A percentile compares a stretch with the other conserved stretches of the same genome.
phyloP scores from a whole-genome alignment of 371 early-diverging fungal species.

The Mortierella sp. region DNA sequence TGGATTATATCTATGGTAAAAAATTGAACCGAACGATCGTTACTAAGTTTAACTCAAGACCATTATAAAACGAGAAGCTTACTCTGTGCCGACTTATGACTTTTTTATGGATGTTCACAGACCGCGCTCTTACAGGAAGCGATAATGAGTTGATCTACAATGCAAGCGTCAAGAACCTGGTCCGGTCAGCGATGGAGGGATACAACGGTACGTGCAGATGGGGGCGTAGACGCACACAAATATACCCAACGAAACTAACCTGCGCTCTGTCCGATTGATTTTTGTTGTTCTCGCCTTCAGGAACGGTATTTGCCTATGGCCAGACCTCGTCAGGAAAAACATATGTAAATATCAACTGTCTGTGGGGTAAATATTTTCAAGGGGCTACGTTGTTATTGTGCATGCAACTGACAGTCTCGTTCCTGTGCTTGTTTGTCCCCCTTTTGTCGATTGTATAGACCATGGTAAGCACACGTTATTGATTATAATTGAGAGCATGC shows the following conservation, averaged over 20 bases:
- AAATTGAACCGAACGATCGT: neutral
- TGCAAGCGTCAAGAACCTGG: constrained; percentile 54
- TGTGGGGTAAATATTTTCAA: neutral
- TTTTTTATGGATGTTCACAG: too few relatives aligned
- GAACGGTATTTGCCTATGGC: constrained; percentile 83
- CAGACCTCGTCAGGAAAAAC: constrained; percentile 98
- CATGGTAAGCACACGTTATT: constrained; percentile 51
- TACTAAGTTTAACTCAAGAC: neutral
- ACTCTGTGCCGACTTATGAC: too few relatives aligned
- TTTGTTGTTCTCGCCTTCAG: constrained; percentile 10
- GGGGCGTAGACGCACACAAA: neutral
- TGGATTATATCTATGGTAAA: constrained; percentile 43
- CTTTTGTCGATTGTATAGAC: constrained; percentile 18
- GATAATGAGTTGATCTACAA: constrained; percentile 58
- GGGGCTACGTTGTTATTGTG: neutral
- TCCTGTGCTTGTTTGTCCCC: neutral
- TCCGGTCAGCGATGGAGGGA: constrained; percentile 69
- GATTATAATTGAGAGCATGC: neutral
- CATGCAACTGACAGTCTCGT: neutral
- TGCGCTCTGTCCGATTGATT: neutral
- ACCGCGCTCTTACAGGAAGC: constrained; percentile 51
- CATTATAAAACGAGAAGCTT: too few relatives aligned
- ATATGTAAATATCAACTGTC: constrained; percentile 58
- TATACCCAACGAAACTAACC: neutral
- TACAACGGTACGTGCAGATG: constrained; percentile 60